phyloP scores from a whole-genome alignment of 2,329 filamentous ascomycete species.

The Capronia coronata region DNA sequence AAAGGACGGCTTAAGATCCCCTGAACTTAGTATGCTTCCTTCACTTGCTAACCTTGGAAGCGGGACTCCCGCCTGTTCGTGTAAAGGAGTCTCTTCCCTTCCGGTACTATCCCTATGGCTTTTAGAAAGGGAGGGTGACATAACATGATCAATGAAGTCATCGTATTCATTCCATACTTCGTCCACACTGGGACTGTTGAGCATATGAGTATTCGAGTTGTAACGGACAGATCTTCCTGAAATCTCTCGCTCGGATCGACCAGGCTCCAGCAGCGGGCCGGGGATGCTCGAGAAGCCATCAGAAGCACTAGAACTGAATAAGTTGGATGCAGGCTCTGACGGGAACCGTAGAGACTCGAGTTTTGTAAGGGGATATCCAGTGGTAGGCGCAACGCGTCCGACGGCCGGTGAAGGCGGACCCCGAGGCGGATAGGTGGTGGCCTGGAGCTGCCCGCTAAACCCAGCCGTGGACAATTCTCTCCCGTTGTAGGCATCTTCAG shows the following conservation, averaged over 20 bases:
- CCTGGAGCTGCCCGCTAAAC: slow-evolving; percentile 16
- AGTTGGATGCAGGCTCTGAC: slow-evolving; percentile 63
- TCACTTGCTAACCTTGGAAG: slow-evolving; percentile 16
- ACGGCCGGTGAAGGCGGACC: slow-evolving; percentile 29
- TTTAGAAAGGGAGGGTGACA: slow-evolving; percentile 39
- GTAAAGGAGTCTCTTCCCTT: slow-evolving; percentile 54
- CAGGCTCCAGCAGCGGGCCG: slow-evolving; percentile 15
- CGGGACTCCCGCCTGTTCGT: slow-evolving; percentile 8
- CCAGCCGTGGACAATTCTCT: slow-evolving; percentile 7
- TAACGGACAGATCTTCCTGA: background rate
- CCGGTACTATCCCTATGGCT: slow-evolving; percentile 39
- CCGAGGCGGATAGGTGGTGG: slow-evolving; percentile 27
- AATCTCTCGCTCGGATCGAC: background rate
- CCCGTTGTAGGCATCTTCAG: slow-evolving; percentile 30
- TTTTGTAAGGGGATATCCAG: slow-evolving; percentile 29
- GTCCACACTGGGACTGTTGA: slow-evolving; percentile 43
- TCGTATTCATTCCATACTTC: slow-evolving; percentile 95
- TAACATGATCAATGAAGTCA: slow-evolving; percentile 70
- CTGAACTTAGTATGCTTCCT: slow-evolving; percentile 18
- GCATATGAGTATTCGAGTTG: background rate
- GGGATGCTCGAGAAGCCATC: slow-evolving; percentile 50
- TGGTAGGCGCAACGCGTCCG: slow-evolving; percentile 33
- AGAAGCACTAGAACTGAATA: slow-evolving; percentile 60
- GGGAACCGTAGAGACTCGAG: slow-evolving; percentile 69
- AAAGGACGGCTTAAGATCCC: slow-evolving; percentile 26